phyloP scores from a whole-genome alignment of 768 basidiomycete species.

The Agaricus sinodeliciosus region DNA sequence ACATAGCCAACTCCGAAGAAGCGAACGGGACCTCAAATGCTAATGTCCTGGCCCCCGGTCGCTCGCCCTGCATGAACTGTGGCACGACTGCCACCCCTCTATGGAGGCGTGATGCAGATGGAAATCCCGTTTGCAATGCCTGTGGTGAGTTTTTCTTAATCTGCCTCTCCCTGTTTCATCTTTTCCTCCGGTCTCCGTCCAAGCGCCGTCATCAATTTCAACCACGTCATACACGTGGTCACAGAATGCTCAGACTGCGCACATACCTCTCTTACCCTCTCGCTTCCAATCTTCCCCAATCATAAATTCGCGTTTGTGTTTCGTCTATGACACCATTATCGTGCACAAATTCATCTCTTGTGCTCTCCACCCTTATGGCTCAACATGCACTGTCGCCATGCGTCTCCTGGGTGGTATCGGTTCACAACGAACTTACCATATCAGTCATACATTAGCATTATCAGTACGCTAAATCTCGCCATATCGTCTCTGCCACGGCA shows the following conservation, averaged over 20 bases:
- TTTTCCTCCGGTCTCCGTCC: slow-evolving; percentile 11
- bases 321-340: slow-evolving; percentile 2
- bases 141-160: slow-evolving; percentile 62
- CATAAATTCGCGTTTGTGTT: slow-evolving; percentile 8
- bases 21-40: slow-evolving; percentile 18
- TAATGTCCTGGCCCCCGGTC: slow-evolving; percentile 26
- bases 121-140: slow-evolving; percentile 83
- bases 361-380: neutral
- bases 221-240: slow-evolving; percentile 11
- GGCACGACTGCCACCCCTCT: slow-evolving; percentile 74
- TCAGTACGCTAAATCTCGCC: slow-evolving; percentile 1
- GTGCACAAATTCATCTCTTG: slow-evolving; percentile 5
- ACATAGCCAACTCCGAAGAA: slow-evolving; percentile 20
- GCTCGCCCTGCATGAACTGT: slow-evolving; percentile 64
- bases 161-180: slow-evolving; percentile 18
- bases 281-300: slow-evolving; percentile 8
- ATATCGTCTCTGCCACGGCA: neutral
- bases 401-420: neutral
- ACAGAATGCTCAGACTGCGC: slow-evolving; percentile 6
- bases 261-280: neutral
- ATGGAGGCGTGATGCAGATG: slow-evolving; percentile 78
- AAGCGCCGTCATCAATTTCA: slow-evolving; percentile 5
- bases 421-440: slow-evolving; percentile 4
- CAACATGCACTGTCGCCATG: slow-evolving; percentile 1
- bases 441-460: slow-evolving; percentile 7